phyloP scores from a whole-genome alignment of 257 asterid genomes.

The Ballota nigra region DNA sequence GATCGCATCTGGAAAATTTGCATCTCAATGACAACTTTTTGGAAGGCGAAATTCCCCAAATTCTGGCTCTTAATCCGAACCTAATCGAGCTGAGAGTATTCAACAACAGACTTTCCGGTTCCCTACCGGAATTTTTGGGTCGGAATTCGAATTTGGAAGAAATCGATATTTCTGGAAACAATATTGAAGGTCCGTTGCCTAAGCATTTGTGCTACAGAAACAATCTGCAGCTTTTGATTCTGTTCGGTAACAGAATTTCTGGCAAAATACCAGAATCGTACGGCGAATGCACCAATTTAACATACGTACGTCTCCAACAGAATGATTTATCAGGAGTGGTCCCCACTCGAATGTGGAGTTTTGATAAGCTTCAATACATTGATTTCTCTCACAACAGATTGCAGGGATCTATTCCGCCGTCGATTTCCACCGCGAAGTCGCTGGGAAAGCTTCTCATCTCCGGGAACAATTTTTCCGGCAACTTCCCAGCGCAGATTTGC shows the following conservation, averaged over 20 bases:
- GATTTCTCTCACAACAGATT: slow-evolving; percentile 56
- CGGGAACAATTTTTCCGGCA: slow-evolving; percentile 59
- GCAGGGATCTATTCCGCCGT: slow-evolving; percentile 59
- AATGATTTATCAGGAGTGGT: slow-evolving; percentile 54
- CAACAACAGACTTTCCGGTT: slow-evolving; percentile 62
- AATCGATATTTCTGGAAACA: slow-evolving; percentile 65
- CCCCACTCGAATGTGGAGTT: slow-evolving; percentile 67
- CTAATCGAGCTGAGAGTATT: slow-evolving; percentile 51
- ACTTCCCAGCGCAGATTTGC: slow-evolving; percentile 48
- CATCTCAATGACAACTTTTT: slow-evolving; percentile 61
- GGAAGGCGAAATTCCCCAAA: slow-evolving; percentile 61
- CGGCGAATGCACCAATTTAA: slow-evolving; percentile 58
- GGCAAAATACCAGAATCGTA: slow-evolving; percentile 66
- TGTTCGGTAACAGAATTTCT: slow-evolving; percentile 55
- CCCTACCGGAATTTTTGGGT: slow-evolving; percentile 56
- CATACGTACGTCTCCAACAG: slow-evolving; percentile 43
- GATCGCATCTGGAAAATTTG: slow-evolving; percentile 43
- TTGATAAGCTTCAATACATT: slow-evolving; percentile 36
- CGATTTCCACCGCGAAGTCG: slow-evolving; percentile 43
- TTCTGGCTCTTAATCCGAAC: slow-evolving; percentile 40
- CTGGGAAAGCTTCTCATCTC: slow-evolving; percentile 46
- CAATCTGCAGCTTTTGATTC: slow-evolving; percentile 35
- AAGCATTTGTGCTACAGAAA: slow-evolving; percentile 49
- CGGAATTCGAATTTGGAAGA: slow-evolving; percentile 55
- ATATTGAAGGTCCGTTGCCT: slow-evolving; percentile 68